Evolutionary conservation across 768 basidiomycete genomes (phyloP), one percentile per base, ranked within the genome.

Genomic region (Xerocomus spinulosus): DNA sequence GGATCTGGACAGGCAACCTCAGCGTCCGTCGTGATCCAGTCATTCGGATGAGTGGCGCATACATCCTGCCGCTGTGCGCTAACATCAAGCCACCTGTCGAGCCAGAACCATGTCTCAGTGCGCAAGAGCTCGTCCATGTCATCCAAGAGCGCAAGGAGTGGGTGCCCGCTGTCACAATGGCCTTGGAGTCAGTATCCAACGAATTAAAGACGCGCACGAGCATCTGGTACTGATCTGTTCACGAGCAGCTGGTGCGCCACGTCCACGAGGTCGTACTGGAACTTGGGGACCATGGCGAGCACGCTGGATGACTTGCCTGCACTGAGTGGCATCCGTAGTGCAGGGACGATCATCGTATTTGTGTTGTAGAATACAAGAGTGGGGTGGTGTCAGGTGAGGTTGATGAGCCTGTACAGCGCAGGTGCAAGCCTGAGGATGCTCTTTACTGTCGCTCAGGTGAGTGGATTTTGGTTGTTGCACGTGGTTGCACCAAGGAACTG

Each of bases 1-100:
- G 83, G 83, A 59, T 85, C 83, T 0, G 82, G 84, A 55, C 83
- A 85, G 0, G 82, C 82, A 24, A 85, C 63, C 54, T 82, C 77
- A 0, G 72, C 74, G 50, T 85, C 83, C 2, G 81, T 80, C 5
- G 79, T 68, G 77, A 86, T 84, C 82, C 84, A 84, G 59, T 85
- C 83, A 51, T 79, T 74, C 1, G 67, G 55, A 44, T 81, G n/a
- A n/a, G n/a, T n/a, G n/a, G n/a, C n/a, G 60, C 67, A 44, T 70
- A 70, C n/a, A 64, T 52, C 40, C 45, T 44, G 32, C 70, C 58
- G 10, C 52, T 58, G 33, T 55, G 39, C 17, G 65, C 58, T 64
- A 62, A 69, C 61, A 21, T 57, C 28, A 53, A 73, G 69, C 72
- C 72, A 73, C 12, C 21, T 18, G 5, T 41, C 53, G 43, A 73